Evolutionary conservation across 352 stramenopile genomes (phyloP).

Genomic region (Phytophthora lateralis): DNA sequence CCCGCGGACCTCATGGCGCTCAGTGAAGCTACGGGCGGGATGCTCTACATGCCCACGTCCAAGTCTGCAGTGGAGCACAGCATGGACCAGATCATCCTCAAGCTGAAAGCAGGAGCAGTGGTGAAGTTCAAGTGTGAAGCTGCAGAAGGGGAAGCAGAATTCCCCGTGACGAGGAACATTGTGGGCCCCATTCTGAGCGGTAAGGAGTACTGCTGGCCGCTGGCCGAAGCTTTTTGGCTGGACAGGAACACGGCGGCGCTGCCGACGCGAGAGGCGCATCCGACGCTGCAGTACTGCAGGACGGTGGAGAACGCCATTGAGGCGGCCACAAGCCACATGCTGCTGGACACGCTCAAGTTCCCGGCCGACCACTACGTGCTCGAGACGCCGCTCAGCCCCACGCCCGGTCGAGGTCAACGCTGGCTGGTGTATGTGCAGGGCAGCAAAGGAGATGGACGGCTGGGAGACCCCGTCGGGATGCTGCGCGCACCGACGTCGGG

Average conservation of each 20-base stretch:
- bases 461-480: constrained; percentile 86
- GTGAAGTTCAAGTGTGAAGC: constrained; percentile 83
- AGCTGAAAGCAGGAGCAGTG: constrained; percentile 81
- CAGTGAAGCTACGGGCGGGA: constrained; percentile 84
- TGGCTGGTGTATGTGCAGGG: constrained; percentile 86
- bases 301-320: constrained; percentile 83
- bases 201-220: constrained; percentile 86
- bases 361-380: constrained; percentile 78
- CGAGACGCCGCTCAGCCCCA: constrained; percentile 59
- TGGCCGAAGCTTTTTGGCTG: constrained; percentile 86
- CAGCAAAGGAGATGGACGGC: constrained; percentile 80
- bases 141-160: constrained; percentile 53
- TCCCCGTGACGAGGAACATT: constrained; percentile 59
- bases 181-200: constrained; percentile 71
- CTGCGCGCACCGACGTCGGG: constrained; percentile 42
- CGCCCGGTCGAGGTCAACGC: constrained; percentile 71
- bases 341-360: constrained; percentile 90
- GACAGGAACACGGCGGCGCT: constrained; percentile 82
- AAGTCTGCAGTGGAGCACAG: constrained; percentile 82
- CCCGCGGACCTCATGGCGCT: constrained; percentile 85
- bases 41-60: constrained; percentile 83
- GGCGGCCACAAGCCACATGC: constrained; percentile 85
- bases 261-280: constrained; percentile 76
- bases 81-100: constrained; percentile 85
- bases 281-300: constrained; percentile 68